A percentile compares a stretch with the other conserved stretches of the same genome.
Evolutionary conservation across 495 filamentous ascomycete genomes (phyloP).

Genomic region (Eremomyces bilateralis): DNA sequence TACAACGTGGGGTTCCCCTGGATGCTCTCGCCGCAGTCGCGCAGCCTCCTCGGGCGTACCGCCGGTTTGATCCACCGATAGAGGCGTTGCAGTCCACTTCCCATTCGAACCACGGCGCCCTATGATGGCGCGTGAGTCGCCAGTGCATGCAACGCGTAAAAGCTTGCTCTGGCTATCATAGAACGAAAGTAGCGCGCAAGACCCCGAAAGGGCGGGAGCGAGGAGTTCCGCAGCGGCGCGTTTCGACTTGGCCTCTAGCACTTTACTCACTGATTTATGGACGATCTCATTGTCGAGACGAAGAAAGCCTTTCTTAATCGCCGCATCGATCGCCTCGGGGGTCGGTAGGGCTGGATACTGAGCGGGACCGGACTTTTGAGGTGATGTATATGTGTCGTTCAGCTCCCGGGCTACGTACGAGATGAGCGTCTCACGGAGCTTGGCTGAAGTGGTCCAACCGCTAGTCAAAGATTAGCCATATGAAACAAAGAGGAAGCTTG

Average conservation of each 20-base stretch:
- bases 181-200: conserved; percentile 88
- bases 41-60: conserved; percentile 61
- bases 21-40: conserved; percentile 65
- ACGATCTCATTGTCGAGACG: conserved; percentile 84
- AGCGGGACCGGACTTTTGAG: conserved; percentile 45
- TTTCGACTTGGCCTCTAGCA: conserved; percentile 71
- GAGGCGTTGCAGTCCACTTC: conserved; percentile 78
- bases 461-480: conserved; percentile 20
- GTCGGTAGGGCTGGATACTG: conserved; percentile 45
- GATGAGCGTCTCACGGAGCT: conserved; percentile 77
- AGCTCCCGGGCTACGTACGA: conserved; percentile 83
- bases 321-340: conserved; percentile 59
- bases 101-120: conserved; percentile 57
- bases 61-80: conserved; percentile 87
- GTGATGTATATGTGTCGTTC: conserved; percentile 52
- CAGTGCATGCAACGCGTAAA: conserved; percentile 78
- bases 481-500: background rate
- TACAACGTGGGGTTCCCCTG: conserved; percentile 66
- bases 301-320: conserved; percentile 83
- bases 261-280: conserved; percentile 68
- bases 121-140: conserved; percentile 82
- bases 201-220: conserved; percentile 82
- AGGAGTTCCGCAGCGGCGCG: conserved; percentile 70
- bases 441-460: conserved; percentile 96
- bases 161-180: conserved; percentile 72